phyloP scores from a whole-genome alignment of 140 eudicot genomes.

The Erigeron philadelphicus region DNA sequence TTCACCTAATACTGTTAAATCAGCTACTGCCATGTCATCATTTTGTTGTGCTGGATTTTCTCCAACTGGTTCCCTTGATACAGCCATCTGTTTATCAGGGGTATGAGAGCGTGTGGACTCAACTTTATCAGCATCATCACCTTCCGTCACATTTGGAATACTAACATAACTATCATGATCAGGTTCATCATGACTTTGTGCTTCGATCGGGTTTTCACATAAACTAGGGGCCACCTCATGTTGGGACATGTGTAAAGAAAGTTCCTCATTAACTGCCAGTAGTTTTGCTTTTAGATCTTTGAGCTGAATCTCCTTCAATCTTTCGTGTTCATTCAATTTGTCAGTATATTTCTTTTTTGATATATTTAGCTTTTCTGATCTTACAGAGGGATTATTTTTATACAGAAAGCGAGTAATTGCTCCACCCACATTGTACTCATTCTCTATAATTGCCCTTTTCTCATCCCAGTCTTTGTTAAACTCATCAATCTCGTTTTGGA shows the following conservation, averaged over 20 bases:
- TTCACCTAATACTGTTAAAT: neutral
- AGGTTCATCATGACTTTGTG: constrained; percentile 18
- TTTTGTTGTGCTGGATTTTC: neutral
- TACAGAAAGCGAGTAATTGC: neutral
- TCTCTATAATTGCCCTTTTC: constrained; percentile 9
- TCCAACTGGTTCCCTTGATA: neutral
- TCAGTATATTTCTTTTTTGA: constrained; percentile 15
- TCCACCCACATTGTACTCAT: neutral
- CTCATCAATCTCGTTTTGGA: constrained; percentile 18
- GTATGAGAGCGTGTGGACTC: constrained; percentile 26
- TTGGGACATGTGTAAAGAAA: constrained; percentile 13
- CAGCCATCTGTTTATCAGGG: constrained; percentile 26
- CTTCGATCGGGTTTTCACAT: neutral
- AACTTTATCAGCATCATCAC: constrained; percentile 19
- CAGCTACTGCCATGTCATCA: constrained; percentile 8
- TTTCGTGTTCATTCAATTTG: constrained; percentile 21
- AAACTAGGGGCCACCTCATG: neutral
- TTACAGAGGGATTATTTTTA: constrained; percentile 4
- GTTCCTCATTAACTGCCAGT: constrained; percentile 3
- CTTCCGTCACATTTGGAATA: neutral
- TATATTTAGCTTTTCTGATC: constrained; percentile 13
- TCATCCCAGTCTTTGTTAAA: constrained; percentile 19
- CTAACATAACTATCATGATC: neutral
- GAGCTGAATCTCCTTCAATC: constrained; percentile 16
- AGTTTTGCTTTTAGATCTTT: constrained; percentile 22